phyloP scores from a whole-genome alignment of 2,329 filamentous ascomycete species.

The Colletotrichum destructivum region DNA sequence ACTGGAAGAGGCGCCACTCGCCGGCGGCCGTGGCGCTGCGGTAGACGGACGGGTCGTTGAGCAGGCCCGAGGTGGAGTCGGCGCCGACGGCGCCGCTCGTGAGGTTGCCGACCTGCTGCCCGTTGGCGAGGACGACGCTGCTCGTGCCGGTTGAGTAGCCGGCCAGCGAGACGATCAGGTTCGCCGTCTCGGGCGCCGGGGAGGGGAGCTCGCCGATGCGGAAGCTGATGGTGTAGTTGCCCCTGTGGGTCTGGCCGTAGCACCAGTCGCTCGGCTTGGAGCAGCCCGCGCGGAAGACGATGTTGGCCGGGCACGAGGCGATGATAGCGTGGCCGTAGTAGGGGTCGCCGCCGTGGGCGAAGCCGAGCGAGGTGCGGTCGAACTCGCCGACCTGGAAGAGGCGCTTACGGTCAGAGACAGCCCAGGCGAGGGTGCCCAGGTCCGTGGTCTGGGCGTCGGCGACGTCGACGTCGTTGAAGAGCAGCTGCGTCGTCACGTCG shows the following conservation, averaged over 20 bases:
- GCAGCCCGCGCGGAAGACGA: constrained; percentile 60
- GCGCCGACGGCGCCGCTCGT: constrained; percentile 48
- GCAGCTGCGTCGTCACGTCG: constrained; percentile 62
- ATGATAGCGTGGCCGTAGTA: constrained; percentile 60
- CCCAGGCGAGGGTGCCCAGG: constrained; percentile 59
- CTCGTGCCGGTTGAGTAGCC: constrained; percentile 60
- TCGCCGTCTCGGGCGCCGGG: constrained; percentile 48
- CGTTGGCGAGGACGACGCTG: constrained; percentile 59
- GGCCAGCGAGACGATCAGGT: constrained; percentile 60
- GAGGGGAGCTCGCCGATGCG: constrained; percentile 23
- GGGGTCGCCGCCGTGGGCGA: constrained; percentile 46
- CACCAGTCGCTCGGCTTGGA: constrained; percentile 62
- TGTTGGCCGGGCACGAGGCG: constrained; percentile 59
- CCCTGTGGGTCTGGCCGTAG: constrained; percentile 60
- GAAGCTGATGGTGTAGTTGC: constrained; percentile 56
- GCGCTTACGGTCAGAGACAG: constrained; percentile 52
- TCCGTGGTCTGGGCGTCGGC: constrained; percentile 51
- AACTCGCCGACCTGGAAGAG: constrained; percentile 59
- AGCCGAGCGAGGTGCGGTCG: constrained; percentile 39
- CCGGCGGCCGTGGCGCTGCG: constrained; percentile 62
- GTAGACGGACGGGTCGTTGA: constrained; percentile 63
- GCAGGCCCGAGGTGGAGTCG: constrained; percentile 45
- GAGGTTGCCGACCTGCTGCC: constrained; percentile 56
- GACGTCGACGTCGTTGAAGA: constrained; percentile 58
- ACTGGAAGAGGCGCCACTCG: constrained; percentile 64